Conservation (phyloP, 2,329 filamentous ascomycete species). For the Apiospora hydei region DNA sequence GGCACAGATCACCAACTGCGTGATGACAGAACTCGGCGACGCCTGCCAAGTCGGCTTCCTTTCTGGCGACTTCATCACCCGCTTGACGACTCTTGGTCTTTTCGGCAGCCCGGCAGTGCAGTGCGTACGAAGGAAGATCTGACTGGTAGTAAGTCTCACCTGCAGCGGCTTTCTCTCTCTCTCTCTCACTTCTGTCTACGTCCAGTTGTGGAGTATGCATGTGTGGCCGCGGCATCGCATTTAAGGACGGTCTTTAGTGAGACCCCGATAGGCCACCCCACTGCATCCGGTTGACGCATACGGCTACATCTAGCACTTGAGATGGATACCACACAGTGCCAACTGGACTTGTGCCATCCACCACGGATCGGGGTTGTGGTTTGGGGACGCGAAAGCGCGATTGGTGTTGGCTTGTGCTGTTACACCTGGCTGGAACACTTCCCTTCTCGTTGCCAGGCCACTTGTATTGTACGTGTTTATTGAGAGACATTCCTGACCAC, state of each 20-base stretch:
- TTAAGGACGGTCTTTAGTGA: conserved; percentile 23
- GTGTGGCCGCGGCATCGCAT: conserved; percentile 22
- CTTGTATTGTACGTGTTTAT: not conserved
- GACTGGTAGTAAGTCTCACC: not conserved
- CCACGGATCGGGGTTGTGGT: not conserved
- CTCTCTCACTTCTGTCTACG: too few species aligned
- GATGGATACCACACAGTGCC: conserved; percentile 21
- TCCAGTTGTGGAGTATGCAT: not conserved
- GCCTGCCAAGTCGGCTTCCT: conserved; percentile 7
- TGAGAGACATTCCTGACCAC: conserved; percentile 11
- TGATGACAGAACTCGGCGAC: not conserved
- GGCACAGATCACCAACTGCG: not conserved
- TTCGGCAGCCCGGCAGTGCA: not conserved
- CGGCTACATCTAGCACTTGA: not conserved
- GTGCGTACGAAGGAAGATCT: conserved; percentile 2
- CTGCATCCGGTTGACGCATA: conserved; percentile 10
- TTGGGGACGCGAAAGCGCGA: conserved; percentile 5
- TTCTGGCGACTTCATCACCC: not conserved
- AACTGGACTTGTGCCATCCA: not conserved
- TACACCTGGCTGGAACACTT: not conserved
- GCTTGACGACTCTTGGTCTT: not conserved
- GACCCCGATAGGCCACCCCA: conserved; percentile 22
- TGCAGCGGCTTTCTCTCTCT: not conserved
- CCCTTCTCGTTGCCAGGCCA: conserved; percentile 1
- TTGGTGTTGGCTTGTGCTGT: not conserved